These are phyloP conservation scores for Brassica napus DNA, from an alignment of 345 rosid species.

Conservation along the genomic window Da-Ae NC_063446.1:7853001-7853500, in stretches of 20 bases:
- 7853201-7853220: neutral
- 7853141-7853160: too few species aligned
- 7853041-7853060: too few species aligned
- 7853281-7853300: neutral
- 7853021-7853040: neutral
- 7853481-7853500: too few species aligned
- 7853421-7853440: too few species aligned
- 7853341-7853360: neutral
- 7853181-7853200: neutral
- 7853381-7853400: too few species aligned
- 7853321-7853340: neutral
- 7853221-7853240: neutral
- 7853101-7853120: neutral
- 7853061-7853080: neutral
- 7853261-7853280: neutral
- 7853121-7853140: neutral
- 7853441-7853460: too few species aligned
- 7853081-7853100: neutral
- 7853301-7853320: neutral
- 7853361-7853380: too few species aligned
- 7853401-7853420: too few species aligned
- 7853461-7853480: too few species aligned
- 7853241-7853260: neutral
- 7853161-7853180: neutral
- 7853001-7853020: neutral